A percentile compares a stretch with the other conserved stretches of the same genome.
These are phyloP conservation scores for Boletus patriciae DNA, from an alignment of 768 basidiomycete species.

Conservation along the genomic window DNA sequence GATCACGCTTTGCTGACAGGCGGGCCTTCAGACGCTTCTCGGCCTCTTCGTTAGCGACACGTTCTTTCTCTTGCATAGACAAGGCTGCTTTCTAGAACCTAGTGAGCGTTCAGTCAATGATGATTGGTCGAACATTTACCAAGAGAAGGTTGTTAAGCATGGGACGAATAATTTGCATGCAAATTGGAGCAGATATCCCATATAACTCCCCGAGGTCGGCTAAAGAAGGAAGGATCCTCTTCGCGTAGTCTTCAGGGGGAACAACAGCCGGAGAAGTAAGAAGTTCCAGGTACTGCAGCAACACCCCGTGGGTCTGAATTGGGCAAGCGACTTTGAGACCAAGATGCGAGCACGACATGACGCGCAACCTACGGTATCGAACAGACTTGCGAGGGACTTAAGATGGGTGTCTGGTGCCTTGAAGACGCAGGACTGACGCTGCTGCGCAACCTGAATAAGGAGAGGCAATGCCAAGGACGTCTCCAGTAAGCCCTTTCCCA, in stretches of 20 bases:
- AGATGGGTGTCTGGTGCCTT: slow-evolving; percentile 71
- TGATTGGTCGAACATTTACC: slow-evolving; percentile 38
- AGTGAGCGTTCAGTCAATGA: slow-evolving; percentile 10
- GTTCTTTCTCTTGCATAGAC: slow-evolving; percentile 66
- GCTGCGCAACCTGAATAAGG: slow-evolving; percentile 89
- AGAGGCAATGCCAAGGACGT: slow-evolving; percentile 81
- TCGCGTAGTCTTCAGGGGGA: slow-evolving; percentile 68
- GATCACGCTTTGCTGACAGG: slow-evolving; percentile 71
- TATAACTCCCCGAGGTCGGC: slow-evolving; percentile 71
- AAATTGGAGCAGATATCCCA: slow-evolving; percentile 80
- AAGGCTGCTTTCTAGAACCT: slow-evolving; percentile 54
- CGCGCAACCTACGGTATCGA: slow-evolving; percentile 72
- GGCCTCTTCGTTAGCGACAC: slow-evolving; percentile 67
- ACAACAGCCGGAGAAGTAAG: slow-evolving; percentile 73
- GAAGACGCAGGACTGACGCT: slow-evolving; percentile 82
- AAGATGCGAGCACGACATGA: slow-evolving; percentile 14
- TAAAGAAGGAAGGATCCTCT: slow-evolving; percentile 71
- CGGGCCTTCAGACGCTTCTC: slow-evolving; percentile 82
- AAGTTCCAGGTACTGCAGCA: slow-evolving; percentile 90
- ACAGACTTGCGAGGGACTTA: slow-evolving; percentile 84
- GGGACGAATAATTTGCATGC: slow-evolving; percentile 93
- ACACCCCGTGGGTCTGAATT: slow-evolving; percentile 81
- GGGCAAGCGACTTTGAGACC: slow-evolving; percentile 22
- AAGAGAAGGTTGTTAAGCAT: slow-evolving; percentile 64
- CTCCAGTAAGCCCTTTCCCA: slow-evolving; percentile 66